phyloP scores from a whole-genome alignment of 2,329 filamentous ascomycete genomes.

The Clonostachys sp. region DNA sequence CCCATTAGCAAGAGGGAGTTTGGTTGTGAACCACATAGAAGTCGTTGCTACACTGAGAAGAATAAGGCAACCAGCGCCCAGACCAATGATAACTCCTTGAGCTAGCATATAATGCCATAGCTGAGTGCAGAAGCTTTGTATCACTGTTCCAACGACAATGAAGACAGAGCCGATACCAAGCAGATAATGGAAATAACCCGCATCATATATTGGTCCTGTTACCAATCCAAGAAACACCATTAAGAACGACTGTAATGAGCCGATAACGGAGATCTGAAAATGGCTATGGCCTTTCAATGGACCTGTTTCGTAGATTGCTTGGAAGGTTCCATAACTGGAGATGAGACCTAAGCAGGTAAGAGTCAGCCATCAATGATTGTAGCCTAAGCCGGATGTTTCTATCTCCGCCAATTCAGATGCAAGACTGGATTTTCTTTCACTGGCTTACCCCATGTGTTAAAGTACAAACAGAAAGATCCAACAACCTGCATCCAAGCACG shows the following conservation, averaged over 20 bases:
- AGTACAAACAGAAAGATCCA: slow-evolving; percentile 29
- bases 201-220: slow-evolving; percentile 40
- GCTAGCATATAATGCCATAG: slow-evolving; percentile 40
- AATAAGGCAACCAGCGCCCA: slow-evolving; percentile 34
- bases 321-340: slow-evolving; percentile 13
- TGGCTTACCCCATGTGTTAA: slow-evolving; percentile 26
- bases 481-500: slow-evolving; percentile 12
- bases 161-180: slow-evolving; percentile 31
- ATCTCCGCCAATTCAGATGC: too few relatives aligned
- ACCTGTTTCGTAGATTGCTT: slow-evolving; percentile 11
- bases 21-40: slow-evolving; percentile 20
- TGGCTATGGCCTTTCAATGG: background rate
- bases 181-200: slow-evolving; percentile 34
- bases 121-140: slow-evolving; percentile 22
- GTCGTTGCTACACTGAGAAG: slow-evolving; percentile 25
- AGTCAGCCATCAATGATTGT: background rate
- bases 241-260: slow-evolving; percentile 39
- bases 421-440: background rate
- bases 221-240: slow-evolving; percentile 21
- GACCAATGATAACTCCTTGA: slow-evolving; percentile 37
- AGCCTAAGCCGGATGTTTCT: background rate
- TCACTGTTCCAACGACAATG: slow-evolving; percentile 41
- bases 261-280: slow-evolving; percentile 27
- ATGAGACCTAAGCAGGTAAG: slow-evolving; percentile 8
- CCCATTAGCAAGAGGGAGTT: slow-evolving; percentile 20